These are phyloP conservation scores for Sicyos edulis DNA, from an alignment of 306 rosid genomes.

Conservation along the genomic window DNA sequence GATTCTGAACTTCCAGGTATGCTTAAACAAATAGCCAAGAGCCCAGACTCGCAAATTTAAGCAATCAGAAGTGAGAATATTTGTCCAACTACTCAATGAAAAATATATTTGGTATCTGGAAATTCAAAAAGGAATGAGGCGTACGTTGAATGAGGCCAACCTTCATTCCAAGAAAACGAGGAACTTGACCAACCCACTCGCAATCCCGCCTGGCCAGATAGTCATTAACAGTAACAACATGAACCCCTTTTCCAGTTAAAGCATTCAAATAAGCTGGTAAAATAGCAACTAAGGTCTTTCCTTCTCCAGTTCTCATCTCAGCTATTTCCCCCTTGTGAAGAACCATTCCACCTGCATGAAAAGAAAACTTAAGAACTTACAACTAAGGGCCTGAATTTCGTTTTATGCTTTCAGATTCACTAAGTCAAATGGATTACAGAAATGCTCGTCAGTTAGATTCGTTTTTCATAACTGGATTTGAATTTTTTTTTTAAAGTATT, in stretches of 20 bases:
- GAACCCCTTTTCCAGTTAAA: constrained; percentile 82
- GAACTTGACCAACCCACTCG: constrained; percentile 99
- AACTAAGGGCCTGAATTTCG: neutral
- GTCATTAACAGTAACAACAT: constrained; percentile 92
- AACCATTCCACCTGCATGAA: constrained; percentile 78
- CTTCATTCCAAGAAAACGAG: constrained; percentile 98
- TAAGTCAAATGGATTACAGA: no score
- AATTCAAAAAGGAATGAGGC: constrained; percentile 41
- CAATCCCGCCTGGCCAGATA: constrained; percentile 93
- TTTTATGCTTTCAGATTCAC: no score
- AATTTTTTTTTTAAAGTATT: no score
- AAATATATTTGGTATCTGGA: neutral
- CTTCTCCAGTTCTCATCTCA: constrained; percentile 99
- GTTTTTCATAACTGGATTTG: no score
- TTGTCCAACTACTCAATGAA: neutral
- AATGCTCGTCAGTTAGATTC: no score
- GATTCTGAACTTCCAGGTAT: neutral
- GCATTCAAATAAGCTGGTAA: constrained; percentile 97
- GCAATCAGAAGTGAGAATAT: constrained; percentile 1
- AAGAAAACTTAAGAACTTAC: neutral
- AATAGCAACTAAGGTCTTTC: constrained; percentile 91
- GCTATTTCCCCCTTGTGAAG: constrained; percentile 98
- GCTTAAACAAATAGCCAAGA: neutral
- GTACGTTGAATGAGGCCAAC: constrained; percentile 99
- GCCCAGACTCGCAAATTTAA: neutral